A percentile compares a stretch with the other conserved stretches of the same genome.
Conservation (phyloP, 805 yeast genomes). For the Lipomyces yamadae region DNA sequence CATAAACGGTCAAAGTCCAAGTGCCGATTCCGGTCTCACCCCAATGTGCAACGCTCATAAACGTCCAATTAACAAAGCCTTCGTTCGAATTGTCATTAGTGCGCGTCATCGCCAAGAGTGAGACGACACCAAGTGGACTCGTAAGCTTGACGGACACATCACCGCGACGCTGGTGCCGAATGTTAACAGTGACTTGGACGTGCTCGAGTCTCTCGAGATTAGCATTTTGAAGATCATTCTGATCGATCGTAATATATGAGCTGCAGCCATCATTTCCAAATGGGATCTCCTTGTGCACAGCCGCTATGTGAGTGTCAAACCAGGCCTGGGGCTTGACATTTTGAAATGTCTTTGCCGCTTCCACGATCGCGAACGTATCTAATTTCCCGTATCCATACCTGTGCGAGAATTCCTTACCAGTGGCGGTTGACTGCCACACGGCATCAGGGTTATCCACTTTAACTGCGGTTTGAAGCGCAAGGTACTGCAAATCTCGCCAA, state of each 20-base stretch:
- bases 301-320: constrained; percentile 57
- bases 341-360: constrained; percentile 73
- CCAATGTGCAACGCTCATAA: constrained; percentile 99
- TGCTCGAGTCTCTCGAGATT: constrained; percentile 82
- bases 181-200: constrained; percentile 77
- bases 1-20: constrained; percentile 72
- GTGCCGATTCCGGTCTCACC: constrained; percentile 80
- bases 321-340: constrained; percentile 92
- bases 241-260: constrained; percentile 54
- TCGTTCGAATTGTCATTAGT: constrained; percentile 56
- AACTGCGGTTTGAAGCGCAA: constrained; percentile 71
- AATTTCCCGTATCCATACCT: constrained; percentile 90
- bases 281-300: constrained; percentile 45
- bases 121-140: constrained; percentile 76
- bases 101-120: constrained; percentile 75
- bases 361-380: constrained; percentile 78
- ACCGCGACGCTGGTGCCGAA: constrained; percentile 71
- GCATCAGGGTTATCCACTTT: constrained; percentile 71
- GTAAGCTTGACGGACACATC: constrained; percentile 63
- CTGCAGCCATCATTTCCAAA: constrained; percentile 42
- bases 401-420: constrained; percentile 76
- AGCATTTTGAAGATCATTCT: constrained; percentile 55
- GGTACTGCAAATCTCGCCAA: constrained; percentile 94
- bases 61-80: constrained; percentile 84
- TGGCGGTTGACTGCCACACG: constrained; percentile 72